Percentiles rank a stretch among this genome's conserved stretches.
phyloP scores from a whole-genome alignment of 345 rosid species.

The Cardiospermum halicacabum region DNA sequence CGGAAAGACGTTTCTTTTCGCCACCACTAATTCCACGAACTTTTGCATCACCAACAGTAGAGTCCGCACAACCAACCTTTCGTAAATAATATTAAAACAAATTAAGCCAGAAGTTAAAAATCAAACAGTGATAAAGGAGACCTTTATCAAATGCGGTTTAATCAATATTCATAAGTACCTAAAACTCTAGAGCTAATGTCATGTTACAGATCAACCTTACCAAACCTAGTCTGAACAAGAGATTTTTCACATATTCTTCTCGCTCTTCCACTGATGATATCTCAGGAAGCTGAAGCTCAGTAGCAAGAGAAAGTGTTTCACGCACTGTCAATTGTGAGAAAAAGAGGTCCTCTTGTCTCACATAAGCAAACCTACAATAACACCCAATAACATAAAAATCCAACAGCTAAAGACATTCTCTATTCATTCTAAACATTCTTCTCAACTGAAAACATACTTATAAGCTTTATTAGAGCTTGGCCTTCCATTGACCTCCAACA shows the following conservation, averaged over 20 bases:
- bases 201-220: conserved; percentile 36
- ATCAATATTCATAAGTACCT: background rate
- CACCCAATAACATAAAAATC: conserved; percentile 16
- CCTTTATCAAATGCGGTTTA: background rate
- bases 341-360: conserved; percentile 94
- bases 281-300: conserved; percentile 84
- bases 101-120: conserved; percentile 15
- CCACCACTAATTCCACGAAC: conserved; percentile 99
- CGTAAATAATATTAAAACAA: conserved; percentile 23
- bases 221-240: conserved; percentile 79
- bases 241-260: conserved; percentile 73
- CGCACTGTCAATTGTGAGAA: conserved; percentile 94
- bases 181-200: too few species aligned
- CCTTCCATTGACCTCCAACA: conserved; percentile 78
- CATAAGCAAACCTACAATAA: conserved; percentile 70
- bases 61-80: conserved; percentile 88
- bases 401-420: background rate
- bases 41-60: conserved; percentile 92
- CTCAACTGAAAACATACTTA: conserved; percentile 41
- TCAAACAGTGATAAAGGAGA: conserved; percentile 1
- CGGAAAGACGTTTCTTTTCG: conserved; percentile 82
- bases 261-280: conserved; percentile 66
- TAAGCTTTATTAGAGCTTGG: conserved; percentile 55
- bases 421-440: background rate
- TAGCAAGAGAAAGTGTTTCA: conserved; percentile 88